These are phyloP conservation scores for Chalciporus pseudorubinellus DNA, from an alignment of 768 basidiomycete genomes.

Conservation along the genomic window DNA sequence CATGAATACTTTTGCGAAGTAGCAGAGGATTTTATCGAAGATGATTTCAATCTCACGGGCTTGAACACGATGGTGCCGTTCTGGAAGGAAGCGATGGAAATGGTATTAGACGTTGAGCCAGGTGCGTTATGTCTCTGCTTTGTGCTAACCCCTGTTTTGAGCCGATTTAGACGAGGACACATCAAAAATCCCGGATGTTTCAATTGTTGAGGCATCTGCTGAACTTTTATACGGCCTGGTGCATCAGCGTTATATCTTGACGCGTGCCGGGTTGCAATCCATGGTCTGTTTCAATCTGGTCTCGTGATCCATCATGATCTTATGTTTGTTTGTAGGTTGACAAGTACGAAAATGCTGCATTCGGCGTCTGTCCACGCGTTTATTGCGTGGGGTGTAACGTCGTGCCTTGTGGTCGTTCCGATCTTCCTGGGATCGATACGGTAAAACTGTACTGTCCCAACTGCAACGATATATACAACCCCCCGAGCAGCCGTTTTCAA, in stretches of 20 bases:
- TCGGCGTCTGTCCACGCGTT: slow-evolving; percentile 94
- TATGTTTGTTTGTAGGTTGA: slow-evolving; percentile 60
- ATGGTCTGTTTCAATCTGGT: slow-evolving; percentile 61
- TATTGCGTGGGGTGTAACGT: slow-evolving; percentile 88
- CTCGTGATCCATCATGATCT: slow-evolving; percentile 16
- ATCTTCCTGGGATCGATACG: slow-evolving; percentile 94
- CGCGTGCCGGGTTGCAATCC: slow-evolving; percentile 86
- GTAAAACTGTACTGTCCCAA: slow-evolving; percentile 98
- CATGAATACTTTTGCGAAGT: slow-evolving; percentile 99
- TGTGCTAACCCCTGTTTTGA: slow-evolving; percentile 12
- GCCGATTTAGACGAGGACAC: slow-evolving; percentile 75
- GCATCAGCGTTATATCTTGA: slow-evolving; percentile 96
- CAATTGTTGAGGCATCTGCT: slow-evolving; percentile 96
- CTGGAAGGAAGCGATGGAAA: slow-evolving; percentile 99
- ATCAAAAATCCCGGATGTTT: slow-evolving; percentile 95
- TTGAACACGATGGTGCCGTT: slow-evolving; percentile 95
- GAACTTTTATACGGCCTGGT: slow-evolving; percentile 97
- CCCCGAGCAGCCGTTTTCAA: slow-evolving; percentile 93
- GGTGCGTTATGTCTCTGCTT: slow-evolving; percentile 51
- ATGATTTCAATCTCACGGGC: slow-evolving; percentile 98
- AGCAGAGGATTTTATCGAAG: slow-evolving; percentile 98
- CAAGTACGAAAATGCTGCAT: slow-evolving; percentile 89
- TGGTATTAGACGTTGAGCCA: slow-evolving; percentile 99
- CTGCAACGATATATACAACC: slow-evolving; percentile 95
- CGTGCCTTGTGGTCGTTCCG: slow-evolving; percentile 92